Evolutionary conservation across 2,329 filamentous ascomycete genomes (phyloP), one percentile per base, ranked within the genome.

Genomic region (Pseudopithomyces maydicus): DNA sequence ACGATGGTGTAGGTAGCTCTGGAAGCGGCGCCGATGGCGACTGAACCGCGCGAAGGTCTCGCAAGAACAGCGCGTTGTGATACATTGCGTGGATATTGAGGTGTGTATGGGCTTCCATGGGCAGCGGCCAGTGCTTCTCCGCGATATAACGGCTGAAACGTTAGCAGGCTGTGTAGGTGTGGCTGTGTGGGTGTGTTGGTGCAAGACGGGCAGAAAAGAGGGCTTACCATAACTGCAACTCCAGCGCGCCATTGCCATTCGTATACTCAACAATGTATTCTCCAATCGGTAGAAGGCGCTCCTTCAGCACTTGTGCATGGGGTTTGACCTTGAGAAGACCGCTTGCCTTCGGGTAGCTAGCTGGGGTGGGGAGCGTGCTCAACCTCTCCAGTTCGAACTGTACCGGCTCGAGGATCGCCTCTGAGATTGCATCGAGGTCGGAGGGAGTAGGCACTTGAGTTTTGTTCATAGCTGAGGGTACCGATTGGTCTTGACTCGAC

Each of bases 121-220:
- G 44, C 5, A 63, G 67, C 64, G 64, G 67, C 67, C 65, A 69
- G 45, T 64, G 62, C 3, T 55, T 36, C 0, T 48, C 32, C 2
- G 67, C 61, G 22, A 68, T 62, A 19, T 62, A 42, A 6, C 44
- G 58, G 41, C 62, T 59, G n/a, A 29, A 3, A 15, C 8, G 7
- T 50, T 22, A 36, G 32, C 5, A 7, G 22, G n/a, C 8, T 35
- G 22, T 17, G 35, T 36, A 36, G 5, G 3, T n/a, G 32, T 33
- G 32, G 32, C 32, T 14, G 32, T 7, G 7, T 33, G 32, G 7
- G 14, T 14, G 32, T 14, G 14, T 35, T 7, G 32, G 32, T 7
- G 7, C 32, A 7, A 35, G 32, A 35, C 32, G 32, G 32, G 35
- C 12, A 14, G 35, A 38, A 15, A 19, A 17, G 8, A 41, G n/a